A percentile compares a stretch with the other conserved stretches of the same genome.
phyloP scores from a whole-genome alignment of 2,329 filamentous ascomycete species.

The Diaporthe batatas region DNA sequence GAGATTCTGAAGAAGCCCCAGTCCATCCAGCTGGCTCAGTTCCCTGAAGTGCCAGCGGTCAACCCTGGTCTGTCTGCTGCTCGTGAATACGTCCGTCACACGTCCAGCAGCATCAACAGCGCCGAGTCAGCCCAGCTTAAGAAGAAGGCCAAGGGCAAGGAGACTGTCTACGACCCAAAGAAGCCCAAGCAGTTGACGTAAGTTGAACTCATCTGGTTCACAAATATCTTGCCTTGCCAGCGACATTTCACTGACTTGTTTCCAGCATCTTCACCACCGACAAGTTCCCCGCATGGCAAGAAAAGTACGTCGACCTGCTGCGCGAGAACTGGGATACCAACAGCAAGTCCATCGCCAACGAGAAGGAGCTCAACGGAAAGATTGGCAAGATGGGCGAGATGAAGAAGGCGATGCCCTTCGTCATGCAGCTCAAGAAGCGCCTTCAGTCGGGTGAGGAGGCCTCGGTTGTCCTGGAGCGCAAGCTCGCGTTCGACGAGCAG shows the following conservation, averaged over 20 bases:
- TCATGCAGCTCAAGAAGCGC: slow-evolving; percentile 87
- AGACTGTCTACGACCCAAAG: slow-evolving; percentile 86
- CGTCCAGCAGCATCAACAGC: slow-evolving; percentile 84
- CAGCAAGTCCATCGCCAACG: slow-evolving; percentile 73
- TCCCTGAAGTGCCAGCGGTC: slow-evolving; percentile 76
- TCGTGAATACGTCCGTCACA: slow-evolving; percentile 74
- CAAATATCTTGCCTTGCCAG: background rate
- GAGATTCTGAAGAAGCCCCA: slow-evolving; percentile 84
- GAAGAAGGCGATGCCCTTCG: slow-evolving; percentile 99
- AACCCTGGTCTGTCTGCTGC: slow-evolving; percentile 80
- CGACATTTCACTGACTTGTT: slow-evolving; percentile 15
- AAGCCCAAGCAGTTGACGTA: slow-evolving; percentile 87
- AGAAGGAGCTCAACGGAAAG: slow-evolving; percentile 83
- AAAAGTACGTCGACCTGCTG: slow-evolving; percentile 87
- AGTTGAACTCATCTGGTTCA: background rate
- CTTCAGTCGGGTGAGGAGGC: slow-evolving; percentile 78
- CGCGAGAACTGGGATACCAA: slow-evolving; percentile 75
- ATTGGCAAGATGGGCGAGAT: slow-evolving; percentile 88
- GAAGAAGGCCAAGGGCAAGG: slow-evolving; percentile 94
- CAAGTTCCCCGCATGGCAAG: slow-evolving; percentile 90
- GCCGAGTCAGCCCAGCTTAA: slow-evolving; percentile 87
- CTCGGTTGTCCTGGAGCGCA: slow-evolving; percentile 81
- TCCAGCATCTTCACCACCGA: slow-evolving; percentile 78
- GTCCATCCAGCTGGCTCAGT: slow-evolving; percentile 84
- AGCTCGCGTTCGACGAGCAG: slow-evolving; percentile 89